Evolutionary conservation across 306 rosid genomes (phyloP).

Genomic region (Dryas alaskensis): DNA sequence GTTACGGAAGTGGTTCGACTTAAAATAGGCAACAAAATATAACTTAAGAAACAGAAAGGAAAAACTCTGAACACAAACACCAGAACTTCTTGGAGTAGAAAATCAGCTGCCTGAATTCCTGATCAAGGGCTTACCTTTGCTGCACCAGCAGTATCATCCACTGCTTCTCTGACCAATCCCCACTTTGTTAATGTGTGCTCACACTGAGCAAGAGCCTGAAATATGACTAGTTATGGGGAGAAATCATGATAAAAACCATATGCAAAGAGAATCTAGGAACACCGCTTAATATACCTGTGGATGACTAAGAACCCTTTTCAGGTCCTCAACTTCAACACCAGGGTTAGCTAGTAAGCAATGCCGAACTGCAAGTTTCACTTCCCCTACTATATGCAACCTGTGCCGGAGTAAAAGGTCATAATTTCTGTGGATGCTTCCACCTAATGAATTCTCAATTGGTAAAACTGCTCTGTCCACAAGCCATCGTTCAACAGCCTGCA

Average conservation of each 20-base stretch:
- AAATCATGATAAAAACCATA: slow-evolving; percentile 8
- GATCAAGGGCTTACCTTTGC: slow-evolving; percentile 66
- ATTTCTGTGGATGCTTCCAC: slow-evolving; percentile 98
- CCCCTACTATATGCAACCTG: slow-evolving; percentile 90
- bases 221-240: slow-evolving; percentile 18
- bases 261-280: slow-evolving; percentile 11
- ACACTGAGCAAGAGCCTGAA: slow-evolving; percentile 98
- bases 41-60: neutral
- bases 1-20: neutral
- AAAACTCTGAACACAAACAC: neutral
- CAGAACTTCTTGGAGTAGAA: slow-evolving; percentile 4
- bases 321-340: slow-evolving; percentile 68
- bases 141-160: slow-evolving; percentile 95
- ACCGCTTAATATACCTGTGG: slow-evolving; percentile 59
- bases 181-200: slow-evolving; percentile 72
- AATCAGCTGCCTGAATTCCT: slow-evolving; percentile 15
- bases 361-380: slow-evolving; percentile 84
- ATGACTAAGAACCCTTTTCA: slow-evolving; percentile 89
- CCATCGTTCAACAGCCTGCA: slow-evolving; percentile 90
- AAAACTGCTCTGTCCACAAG: slow-evolving; percentile 94
- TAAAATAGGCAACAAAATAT: neutral
- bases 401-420: slow-evolving; percentile 93
- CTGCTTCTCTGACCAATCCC: slow-evolving; percentile 90
- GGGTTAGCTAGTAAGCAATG: slow-evolving; percentile 88
- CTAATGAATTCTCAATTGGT: slow-evolving; percentile 93